Evolutionary conservation across 176 grass and related monocot genomes (phyloP), one percentile per base, ranked within the genome.

Genomic region (Eremochloa ophiuroides): DNA sequence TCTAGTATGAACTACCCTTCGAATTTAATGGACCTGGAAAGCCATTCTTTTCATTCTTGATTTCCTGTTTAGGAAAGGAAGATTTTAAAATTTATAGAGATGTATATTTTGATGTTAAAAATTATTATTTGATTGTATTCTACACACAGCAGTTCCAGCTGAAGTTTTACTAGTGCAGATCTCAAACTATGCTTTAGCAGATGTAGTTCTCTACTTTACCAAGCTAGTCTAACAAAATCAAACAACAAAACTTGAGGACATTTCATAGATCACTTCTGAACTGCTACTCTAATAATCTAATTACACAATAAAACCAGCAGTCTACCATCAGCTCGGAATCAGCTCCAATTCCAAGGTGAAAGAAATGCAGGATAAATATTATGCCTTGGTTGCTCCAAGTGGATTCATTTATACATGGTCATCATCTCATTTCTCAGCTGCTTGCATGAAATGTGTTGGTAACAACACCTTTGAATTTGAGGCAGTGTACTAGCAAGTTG

Each of bases 11-110:
- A 85, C 16, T 85, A 37, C 83, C 59, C 39, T 67, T 85, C 26
- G 20, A 85, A 86, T 87, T 85, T 80, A 66, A 88, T 89, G 80
- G 75, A 62, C 67, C 79, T 74, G 83, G 88, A 86, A 86, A 90
- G 74, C 74, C 65, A 91, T 94, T 86, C 82, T 83, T 94, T 89
- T 84, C 69, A 66, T 82, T 89, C 59, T 91, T 87, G 66, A 85
- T 89, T 94, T 86, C 82, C 86, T 68, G 79, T 91, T 85, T 84
- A 86, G 76, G 71, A 78, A 91, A 80, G 33, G 62, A 41, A 64
- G 46, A 23, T 17, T 69, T 74, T 78, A 46, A 89, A 75, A 60
- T 67, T 53, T 83, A 26, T 90, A 90, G 79, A 59, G 51, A 15
- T 90, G 74, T 83, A 83, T 90, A 90, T 83, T 85, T 83, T 82